Conservation (phyloP, 2,329 filamentous ascomycete species). For the Fonsecaea multimorphosa region DNA sequence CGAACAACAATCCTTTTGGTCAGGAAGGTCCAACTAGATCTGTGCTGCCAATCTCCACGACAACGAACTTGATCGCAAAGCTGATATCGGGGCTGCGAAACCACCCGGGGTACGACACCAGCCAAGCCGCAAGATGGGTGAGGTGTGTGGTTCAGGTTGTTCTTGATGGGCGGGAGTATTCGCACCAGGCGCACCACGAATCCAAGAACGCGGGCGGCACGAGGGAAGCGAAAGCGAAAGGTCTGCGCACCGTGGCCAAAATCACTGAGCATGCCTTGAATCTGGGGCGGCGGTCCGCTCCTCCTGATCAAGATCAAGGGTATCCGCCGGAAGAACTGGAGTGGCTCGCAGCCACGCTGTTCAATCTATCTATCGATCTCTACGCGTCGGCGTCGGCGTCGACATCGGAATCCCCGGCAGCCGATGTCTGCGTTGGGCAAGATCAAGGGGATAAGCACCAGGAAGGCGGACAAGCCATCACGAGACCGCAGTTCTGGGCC, state of each 20-base stretch:
- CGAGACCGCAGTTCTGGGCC: slow-evolving; percentile 50
- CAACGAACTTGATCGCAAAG: slow-evolving; percentile 50
- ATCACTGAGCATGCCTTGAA: slow-evolving; percentile 46
- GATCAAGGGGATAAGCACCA: background rate
- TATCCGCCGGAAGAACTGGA: slow-evolving; percentile 63
- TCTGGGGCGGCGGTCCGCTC: slow-evolving; percentile 38
- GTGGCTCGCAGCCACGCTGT: slow-evolving; percentile 62
- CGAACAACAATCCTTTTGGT: too few species aligned
- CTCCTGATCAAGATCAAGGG: slow-evolving; percentile 44
- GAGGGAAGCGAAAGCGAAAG: slow-evolving; percentile 34
- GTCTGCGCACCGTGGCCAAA: slow-evolving; percentile 42
- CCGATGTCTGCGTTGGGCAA: background rate
- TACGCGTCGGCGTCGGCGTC: slow-evolving; percentile 41
- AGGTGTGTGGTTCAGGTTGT: slow-evolving; percentile 76
- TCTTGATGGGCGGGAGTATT: slow-evolving; percentile 55
- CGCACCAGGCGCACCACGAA: background rate
- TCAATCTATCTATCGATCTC: slow-evolving; percentile 64
- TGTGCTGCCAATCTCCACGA: slow-evolving; percentile 38
- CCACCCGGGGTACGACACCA: slow-evolving; percentile 61
- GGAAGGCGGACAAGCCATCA: background rate
- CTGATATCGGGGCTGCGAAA: slow-evolving; percentile 73
- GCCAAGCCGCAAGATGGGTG: slow-evolving; percentile 75
- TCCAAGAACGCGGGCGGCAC: background rate
- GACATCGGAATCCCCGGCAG: background rate
- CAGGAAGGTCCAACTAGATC: background rate